Evolutionary conservation across 1,284 basidiomycete species (phyloP).

Genomic region (Cutaneotrichosporon mucoides): DNA sequence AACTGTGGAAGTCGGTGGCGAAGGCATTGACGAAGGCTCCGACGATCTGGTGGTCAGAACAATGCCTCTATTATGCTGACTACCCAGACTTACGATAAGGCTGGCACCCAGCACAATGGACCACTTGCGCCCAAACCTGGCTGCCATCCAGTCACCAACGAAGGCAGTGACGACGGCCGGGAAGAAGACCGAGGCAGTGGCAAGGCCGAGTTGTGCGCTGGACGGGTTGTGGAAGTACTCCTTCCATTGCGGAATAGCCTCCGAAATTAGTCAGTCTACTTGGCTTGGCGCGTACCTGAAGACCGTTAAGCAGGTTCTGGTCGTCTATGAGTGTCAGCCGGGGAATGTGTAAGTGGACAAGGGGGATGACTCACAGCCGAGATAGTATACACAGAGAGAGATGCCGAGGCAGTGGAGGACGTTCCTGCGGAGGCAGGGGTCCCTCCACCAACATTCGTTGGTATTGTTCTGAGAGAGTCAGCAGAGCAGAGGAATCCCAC

Average conservation of each 20-base stretch:
- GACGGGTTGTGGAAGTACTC: slow-evolving; percentile 26
- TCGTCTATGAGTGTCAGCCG: slow-evolving; percentile 13
- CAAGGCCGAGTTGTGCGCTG: slow-evolving; percentile 25
- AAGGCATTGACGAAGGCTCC: slow-evolving; percentile 21
- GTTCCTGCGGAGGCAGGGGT: slow-evolving; percentile 16
- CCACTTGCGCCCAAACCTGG: slow-evolving; percentile 21
- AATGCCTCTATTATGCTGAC: slow-evolving; percentile 1
- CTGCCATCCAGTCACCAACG: slow-evolving; percentile 21
- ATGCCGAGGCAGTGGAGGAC: slow-evolving; percentile 16
- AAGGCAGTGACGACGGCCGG: slow-evolving; percentile 27
- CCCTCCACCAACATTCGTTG: slow-evolving; percentile 14
- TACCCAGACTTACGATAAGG: slow-evolving; percentile 15
- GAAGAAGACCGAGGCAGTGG: slow-evolving; percentile 27
- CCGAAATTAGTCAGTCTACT: too few relatives aligned
- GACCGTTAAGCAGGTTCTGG: slow-evolving; percentile 25
- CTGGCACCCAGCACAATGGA: slow-evolving; percentile 25
- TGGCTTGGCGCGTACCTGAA: slow-evolving; percentile 5
- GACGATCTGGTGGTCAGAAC: slow-evolving; percentile 3
- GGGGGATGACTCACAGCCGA: slow-evolving; percentile 11
- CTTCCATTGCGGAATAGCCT: slow-evolving; percentile 24
- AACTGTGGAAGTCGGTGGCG: slow-evolving; percentile 11
- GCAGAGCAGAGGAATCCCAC: not conserved
- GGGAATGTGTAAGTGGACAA: too few relatives aligned
- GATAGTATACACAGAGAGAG: slow-evolving; percentile 18
- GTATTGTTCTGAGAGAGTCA: slow-evolving; percentile 13